Conservation (phyloP, 495 filamentous ascomycete species). For the Daldinia grandis region DNA sequence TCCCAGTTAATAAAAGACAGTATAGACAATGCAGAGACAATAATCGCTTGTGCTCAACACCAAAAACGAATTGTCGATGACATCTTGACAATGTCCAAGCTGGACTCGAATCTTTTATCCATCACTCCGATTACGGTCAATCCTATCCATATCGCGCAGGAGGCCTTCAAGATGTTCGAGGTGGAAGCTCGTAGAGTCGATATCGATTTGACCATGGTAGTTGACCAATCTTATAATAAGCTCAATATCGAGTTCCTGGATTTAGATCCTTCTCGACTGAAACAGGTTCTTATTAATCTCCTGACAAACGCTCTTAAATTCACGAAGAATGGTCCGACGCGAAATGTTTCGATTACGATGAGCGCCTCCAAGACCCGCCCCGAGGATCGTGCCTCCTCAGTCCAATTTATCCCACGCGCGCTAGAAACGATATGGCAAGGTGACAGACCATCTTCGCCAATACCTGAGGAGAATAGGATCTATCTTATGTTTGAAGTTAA, state of each 20-base stretch:
- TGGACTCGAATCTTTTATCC: conserved; percentile 81
- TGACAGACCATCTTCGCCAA: conserved; percentile 68
- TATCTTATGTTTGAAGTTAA: conserved; percentile 79
- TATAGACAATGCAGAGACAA: conserved; percentile 82
- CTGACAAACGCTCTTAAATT: conserved; percentile 85
- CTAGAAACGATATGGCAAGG: conserved; percentile 56
- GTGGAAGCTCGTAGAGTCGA: conserved; percentile 74
- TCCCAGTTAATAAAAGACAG: conserved; percentile 60
- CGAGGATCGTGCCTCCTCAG: conserved; percentile 48
- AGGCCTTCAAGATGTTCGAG: conserved; percentile 82
- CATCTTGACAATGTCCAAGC: conserved; percentile 82
- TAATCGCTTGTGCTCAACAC: conserved; percentile 81
- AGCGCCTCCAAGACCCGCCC: conserved; percentile 68
- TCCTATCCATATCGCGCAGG: conserved; percentile 71
- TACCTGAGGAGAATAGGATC: conserved; percentile 64
- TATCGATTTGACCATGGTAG: conserved; percentile 72
- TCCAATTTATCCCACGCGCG: conserved; percentile 66
- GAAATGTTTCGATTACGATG: conserved; percentile 74
- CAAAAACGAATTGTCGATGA: conserved; percentile 84
- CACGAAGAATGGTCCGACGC: conserved; percentile 63
- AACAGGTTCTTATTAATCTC: conserved; percentile 82
- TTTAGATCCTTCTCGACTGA: conserved; percentile 76
- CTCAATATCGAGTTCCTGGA: conserved; percentile 77
- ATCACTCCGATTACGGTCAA: conserved; percentile 78
- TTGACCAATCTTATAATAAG: conserved; percentile 69